Base-by-base conservation (phyloP, 106 monocot genomes). In the Cymbidium sinense region DNA sequence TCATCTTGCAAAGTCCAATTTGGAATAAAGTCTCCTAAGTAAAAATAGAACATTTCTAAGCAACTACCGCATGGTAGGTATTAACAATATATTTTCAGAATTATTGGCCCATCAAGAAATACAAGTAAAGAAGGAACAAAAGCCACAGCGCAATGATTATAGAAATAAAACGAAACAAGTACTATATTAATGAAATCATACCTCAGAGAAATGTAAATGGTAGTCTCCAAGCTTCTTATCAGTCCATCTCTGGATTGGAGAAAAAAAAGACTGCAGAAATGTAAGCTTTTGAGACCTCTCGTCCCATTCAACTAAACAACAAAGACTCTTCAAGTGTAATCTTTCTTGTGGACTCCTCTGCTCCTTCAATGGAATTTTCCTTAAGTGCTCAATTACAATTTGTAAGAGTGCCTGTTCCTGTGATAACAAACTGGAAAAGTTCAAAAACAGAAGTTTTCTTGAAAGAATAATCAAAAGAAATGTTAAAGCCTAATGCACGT, bases 291-390 rank as follows among this genome's bases (percentile, higher is more conserved):
- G 84, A 76, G 77, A 77, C 36, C 89, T 85, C 29, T 83, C 87
- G 75, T 94, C 93, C 82, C 64, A 73, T 69, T 94, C 86, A 80
- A 91, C 83, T 52, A 86, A 85, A 72, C 88, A 94, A 69, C 79
- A 83, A 33, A 96, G 84, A 79, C 86, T 82, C 84, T 96, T 93
- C 82, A 96, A 85, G 75, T 96, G 89, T 75, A 96, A 77, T 77
- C 93, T 89, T 85, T 96, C 96, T 65, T 96, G 93, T 73, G 93
- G 89, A 70, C 96, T 86, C 37, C 91, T 84, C 67, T 96, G 96
- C 77, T 96, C 96, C 77, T 91, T 96, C 50, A 90, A 52, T 73
- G 96, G 96, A 74, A 96, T 84, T 83, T 87, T 93, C 74, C 96
- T 83, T 80, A 96, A 83, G 33, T 94, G 93, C 19, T 88, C 87